phyloP scores from a whole-genome alignment of 352 stramenopile genomes.

The Phytophthora rubi region DNA sequence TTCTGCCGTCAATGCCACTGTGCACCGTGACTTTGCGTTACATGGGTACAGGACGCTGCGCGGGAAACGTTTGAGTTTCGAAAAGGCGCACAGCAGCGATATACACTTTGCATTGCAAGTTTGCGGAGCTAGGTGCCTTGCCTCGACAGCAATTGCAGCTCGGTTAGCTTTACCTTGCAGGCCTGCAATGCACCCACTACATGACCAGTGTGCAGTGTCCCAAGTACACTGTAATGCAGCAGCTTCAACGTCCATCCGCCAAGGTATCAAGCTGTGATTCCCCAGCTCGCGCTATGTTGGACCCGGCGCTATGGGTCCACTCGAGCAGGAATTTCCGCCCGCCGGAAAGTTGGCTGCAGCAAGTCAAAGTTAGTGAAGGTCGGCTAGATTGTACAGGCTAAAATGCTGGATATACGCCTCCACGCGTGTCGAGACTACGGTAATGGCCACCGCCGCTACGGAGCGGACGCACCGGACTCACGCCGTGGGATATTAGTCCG shows the following conservation, averaged over 20 bases:
- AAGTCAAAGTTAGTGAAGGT: too few relatives aligned
- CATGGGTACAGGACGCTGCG: slow-evolving; percentile 1
- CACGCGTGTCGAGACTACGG: too few relatives aligned
- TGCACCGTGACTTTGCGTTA: slow-evolving; percentile 1
- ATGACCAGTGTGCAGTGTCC: too few relatives aligned
- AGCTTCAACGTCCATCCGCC: background rate
- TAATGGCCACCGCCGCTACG: background rate
- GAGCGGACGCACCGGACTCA: background rate
- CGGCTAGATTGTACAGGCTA: too few relatives aligned
- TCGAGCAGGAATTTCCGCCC: background rate
- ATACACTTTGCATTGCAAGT: background rate
- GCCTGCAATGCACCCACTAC: too few relatives aligned
- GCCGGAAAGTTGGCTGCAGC: too few relatives aligned
- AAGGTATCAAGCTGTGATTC: background rate
- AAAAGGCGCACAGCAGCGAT: background rate
- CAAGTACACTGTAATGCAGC: background rate
- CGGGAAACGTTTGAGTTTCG: background rate
- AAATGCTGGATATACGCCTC: too few relatives aligned
- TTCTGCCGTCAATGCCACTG: slow-evolving; percentile 2
- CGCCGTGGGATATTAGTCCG: background rate
- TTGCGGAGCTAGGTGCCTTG: background rate
- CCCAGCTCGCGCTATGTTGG: background rate
- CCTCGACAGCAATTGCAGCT: too few relatives aligned
- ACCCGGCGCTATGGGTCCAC: background rate
- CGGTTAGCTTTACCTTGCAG: too few relatives aligned